Evolutionary conservation across 345 rosid genomes (phyloP), one percentile per base, ranked within the genome.

Genomic region (Citrus mangshanensis): DNA sequence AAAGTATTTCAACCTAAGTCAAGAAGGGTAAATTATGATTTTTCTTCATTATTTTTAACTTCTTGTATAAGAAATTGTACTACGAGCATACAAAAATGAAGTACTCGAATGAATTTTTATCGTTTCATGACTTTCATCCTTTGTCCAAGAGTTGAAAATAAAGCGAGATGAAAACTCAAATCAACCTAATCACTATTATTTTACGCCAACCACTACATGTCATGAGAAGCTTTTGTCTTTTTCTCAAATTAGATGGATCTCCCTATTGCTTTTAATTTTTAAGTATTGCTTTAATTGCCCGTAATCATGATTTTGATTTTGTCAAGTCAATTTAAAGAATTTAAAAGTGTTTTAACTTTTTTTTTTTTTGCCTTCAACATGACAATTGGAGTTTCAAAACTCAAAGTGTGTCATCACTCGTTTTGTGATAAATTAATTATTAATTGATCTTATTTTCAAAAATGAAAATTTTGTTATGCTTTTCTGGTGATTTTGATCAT

Each of bases 281-380:
- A 35, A 35, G 38, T n/a, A 67, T 28, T 71, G 75, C 75, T 28
- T 70, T 70, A 14, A 71, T 54, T 72, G 65, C 22, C 19, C 24
- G 30, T 22, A 32, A 55, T 55, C 22, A 49, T 70, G 28, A 7
- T 27, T 14, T 49, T 19, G 38, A 70, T 49, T 8, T 18, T 28
- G 25, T 46, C 59, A 46, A 25, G 8, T 5, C 34, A 30, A 28
- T 27, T 13, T 30, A 30, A 63, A 63, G 6, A 63, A 63, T 16
- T 3, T 6, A 22, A 19, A 19, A 22, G 12, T 24, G 24, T 59
- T 22, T 5, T 9, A 22, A n/a, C 27, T 4, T 32, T 32, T 4
- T 32, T 30, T 30, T 58, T 59, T 59, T 7, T 9, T 8, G 3
- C 4, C 7, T 13, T 13, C 6, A 19, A 54, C 58, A 18, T 18